phyloP scores from a whole-genome alignment of 106 monocot genomes.

The Hemerocallis citrina region DNA sequence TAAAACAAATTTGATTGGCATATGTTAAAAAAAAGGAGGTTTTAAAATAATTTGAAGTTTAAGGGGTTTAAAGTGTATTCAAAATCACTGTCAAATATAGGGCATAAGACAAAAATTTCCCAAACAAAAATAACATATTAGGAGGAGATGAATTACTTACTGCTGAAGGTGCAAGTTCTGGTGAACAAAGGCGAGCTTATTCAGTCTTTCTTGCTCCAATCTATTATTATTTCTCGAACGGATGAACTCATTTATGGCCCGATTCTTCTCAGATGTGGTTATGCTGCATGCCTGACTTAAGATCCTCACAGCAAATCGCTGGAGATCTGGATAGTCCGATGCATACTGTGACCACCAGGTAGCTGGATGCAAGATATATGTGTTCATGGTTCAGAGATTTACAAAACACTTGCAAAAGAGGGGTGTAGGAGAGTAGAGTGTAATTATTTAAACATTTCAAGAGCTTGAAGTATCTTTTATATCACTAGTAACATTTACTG shows the following conservation, averaged over 20 bases:
- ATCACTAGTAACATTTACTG: too few species aligned
- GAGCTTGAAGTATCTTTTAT: too few species aligned
- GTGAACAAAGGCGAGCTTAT: constrained; percentile 26
- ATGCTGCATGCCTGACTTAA: constrained; percentile 28
- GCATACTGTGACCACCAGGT: constrained; percentile 35
- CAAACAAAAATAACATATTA: too few species aligned
- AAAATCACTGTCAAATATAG: too few species aligned
- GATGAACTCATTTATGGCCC: constrained; percentile 9
- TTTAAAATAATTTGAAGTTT: not conserved
- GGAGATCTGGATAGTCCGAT: constrained; percentile 31
- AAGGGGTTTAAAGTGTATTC: too few species aligned
- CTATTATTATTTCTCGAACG: constrained; percentile 14
- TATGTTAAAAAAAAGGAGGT: too few species aligned
- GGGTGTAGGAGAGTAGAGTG: too few species aligned
- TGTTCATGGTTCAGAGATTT: not conserved
- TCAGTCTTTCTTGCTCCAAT: constrained; percentile 25
- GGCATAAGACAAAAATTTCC: too few species aligned
- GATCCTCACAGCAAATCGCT: constrained; percentile 29
- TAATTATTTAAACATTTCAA: too few species aligned
- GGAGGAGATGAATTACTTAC: not conserved
- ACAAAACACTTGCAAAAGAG: too few species aligned
- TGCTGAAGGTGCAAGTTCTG: constrained; percentile 25
- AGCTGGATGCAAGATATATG: constrained; percentile 16
- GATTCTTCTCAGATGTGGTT: constrained; percentile 11
- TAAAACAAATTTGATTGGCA: not conserved